These are phyloP conservation scores for Saccharomyces hybrid DNA, from an alignment of 1,139 yeast genomes.

Conservation along the genomic window DNA sequence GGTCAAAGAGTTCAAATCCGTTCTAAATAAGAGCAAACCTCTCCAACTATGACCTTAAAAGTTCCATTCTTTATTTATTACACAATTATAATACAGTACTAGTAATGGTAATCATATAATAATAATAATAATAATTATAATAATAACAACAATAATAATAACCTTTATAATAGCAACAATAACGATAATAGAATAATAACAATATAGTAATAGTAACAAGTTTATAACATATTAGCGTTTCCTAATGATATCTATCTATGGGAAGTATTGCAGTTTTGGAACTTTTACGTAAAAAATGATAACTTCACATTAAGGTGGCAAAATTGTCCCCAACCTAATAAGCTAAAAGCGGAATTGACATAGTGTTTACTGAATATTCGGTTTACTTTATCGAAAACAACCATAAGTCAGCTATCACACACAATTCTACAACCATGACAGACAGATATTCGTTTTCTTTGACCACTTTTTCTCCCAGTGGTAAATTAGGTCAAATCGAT, in stretches of 20 bases:
- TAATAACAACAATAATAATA: too few relatives aligned
- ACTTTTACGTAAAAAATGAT: too few relatives aligned
- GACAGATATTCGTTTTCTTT: conserved; percentile 98
- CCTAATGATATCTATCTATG: too few relatives aligned
- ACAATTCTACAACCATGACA: conserved; percentile 51
- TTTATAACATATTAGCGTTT: too few relatives aligned
- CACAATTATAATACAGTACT: conserved; percentile 8
- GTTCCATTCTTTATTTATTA: neutral
- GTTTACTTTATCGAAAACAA: neutral
- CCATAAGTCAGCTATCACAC: neutral
- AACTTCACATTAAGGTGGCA: too few relatives aligned
- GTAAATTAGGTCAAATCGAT: conserved; percentile 95
- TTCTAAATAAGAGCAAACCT: conserved; percentile 2
- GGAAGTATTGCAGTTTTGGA: too few relatives aligned
- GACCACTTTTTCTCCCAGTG: conserved; percentile 95
- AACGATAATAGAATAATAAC: too few relatives aligned
- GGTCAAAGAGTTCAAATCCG: conserved; percentile 11
- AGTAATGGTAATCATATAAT: neutral
- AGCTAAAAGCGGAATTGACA: neutral
- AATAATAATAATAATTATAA: neutral
- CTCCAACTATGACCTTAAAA: neutral
- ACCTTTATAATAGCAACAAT: too few relatives aligned
- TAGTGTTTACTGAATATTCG: neutral
- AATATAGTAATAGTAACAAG: too few relatives aligned
- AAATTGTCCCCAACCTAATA: neutral